A percentile compares a stretch with the other conserved stretches of the same genome.
These are phyloP conservation scores for Candida sonorensis DNA, from an alignment of 805 yeast species.

Conservation along the genomic window DNA sequence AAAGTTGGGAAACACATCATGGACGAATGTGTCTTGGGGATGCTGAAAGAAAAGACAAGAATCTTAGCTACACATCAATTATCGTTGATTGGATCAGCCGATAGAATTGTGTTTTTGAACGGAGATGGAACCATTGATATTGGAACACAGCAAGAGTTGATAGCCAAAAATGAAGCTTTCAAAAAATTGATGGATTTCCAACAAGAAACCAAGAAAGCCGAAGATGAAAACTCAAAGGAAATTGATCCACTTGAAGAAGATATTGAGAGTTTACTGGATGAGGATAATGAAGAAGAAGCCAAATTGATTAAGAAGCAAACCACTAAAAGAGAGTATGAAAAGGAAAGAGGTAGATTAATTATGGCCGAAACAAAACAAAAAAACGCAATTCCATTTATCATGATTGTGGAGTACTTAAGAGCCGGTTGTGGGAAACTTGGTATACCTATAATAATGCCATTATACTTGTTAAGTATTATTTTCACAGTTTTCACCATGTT, in stretches of 20 bases:
- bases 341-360: no score
- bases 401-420: slow-evolving; percentile 42
- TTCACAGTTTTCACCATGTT: slow-evolving; percentile 43
- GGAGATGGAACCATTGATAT: slow-evolving; percentile 51
- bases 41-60: slow-evolving; percentile 52
- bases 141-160: slow-evolving; percentile 56
- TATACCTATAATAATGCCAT: slow-evolving; percentile 18
- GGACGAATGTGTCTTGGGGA: slow-evolving; percentile 55
- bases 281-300: no score
- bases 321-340: no score
- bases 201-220: slow-evolving; percentile 9
- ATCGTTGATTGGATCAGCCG: slow-evolving; percentile 60
- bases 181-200: slow-evolving; percentile 42
- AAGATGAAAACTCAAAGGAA: slow-evolving; percentile 11
- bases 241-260: slow-evolving; percentile 5
- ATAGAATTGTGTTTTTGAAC: slow-evolving; percentile 56
- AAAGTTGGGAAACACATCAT: slow-evolving; percentile 76
- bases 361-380: no score
- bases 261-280: no score
- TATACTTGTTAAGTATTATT: slow-evolving; percentile 9
- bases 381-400: no score
- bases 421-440: slow-evolving; percentile 47
- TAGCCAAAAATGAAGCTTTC: slow-evolving; percentile 37
- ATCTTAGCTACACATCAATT: slow-evolving; percentile 79
- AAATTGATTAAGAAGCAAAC: no score